Evolutionary conservation across 257 asterid genomes (phyloP), one percentile per base, ranked within the genome.

Genomic region (Nicotiana attenuata): DNA sequence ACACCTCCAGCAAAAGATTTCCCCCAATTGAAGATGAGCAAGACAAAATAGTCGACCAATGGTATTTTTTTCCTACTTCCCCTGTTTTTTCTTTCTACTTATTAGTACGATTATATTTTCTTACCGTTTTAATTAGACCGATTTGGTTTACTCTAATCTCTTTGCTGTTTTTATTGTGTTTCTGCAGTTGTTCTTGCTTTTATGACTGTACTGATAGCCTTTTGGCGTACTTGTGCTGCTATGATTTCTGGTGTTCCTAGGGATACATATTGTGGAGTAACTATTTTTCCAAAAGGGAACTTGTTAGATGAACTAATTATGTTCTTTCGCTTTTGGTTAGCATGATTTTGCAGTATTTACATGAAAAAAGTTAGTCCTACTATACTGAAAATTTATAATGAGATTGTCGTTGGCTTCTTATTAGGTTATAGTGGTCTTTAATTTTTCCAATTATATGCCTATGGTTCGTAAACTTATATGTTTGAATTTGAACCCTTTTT

Each of bases 161-260:
- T 3, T 63, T 59, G 45, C 9, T 41, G 50, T 80, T 28, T 50
- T 84, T 65, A 64, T 29, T 59, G 65, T 81, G 81, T 47, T 73
- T 47, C 38, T 84, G 92, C 97, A 92, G 95, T 64, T 92, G 97
- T 83, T 87, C 91, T 26, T 92, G 97, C 86, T 87, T 84, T 69
- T 92, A 91, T 60, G 95, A 91, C 77, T 92, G 95, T 84, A 81
- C 84, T 78, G 91, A 90, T 77, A 10, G 64, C 82, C 84, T 86
- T 76, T 86, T 91, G 20, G 91, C 88, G 85, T 91, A 77, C 86
- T 80, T 91, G 28, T 91, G 90, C 88, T 91, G 94, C 86, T 60
- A 19, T 71, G 90, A 88, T 60, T 83, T 85, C 88, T 91, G 91
- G 78, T 73, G 78, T 45, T 71, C 78, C 24, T 71, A 71, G 78